These are phyloP conservation scores for Boletus fagicola DNA, from an alignment of 768 basidiomycete species.

Conservation along the genomic window DNA sequence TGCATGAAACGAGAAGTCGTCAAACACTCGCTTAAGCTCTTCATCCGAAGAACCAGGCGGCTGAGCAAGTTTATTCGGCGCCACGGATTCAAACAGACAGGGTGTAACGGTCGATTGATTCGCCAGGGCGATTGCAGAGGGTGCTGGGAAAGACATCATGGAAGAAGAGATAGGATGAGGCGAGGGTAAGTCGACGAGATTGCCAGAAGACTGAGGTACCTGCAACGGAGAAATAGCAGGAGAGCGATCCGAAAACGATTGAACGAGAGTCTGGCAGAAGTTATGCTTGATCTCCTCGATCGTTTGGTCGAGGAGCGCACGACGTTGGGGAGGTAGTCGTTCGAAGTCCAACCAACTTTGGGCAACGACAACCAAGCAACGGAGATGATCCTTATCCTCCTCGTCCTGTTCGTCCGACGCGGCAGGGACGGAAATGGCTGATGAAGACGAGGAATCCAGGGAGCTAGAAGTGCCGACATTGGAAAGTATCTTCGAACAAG, in stretches of 20 bases:
- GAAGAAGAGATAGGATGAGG: background rate
- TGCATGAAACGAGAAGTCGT: constrained; percentile 8
- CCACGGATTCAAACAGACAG: background rate
- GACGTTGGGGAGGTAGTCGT: background rate
- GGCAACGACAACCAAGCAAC: background rate
- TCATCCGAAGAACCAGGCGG: constrained; percentile 9
- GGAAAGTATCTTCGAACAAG: background rate
- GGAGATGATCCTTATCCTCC: background rate
- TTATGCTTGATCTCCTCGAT: constrained; percentile 1
- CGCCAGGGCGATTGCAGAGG: background rate
- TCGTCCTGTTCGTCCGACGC: background rate
- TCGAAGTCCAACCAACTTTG: constrained; percentile 8
- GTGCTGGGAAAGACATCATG: background rate
- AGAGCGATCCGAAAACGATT: background rate
- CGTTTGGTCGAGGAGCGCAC: background rate
- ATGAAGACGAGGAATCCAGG: background rate
- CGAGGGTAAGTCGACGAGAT: background rate
- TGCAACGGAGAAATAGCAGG: background rate
- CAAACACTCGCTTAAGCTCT: constrained; percentile 4
- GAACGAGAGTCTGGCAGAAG: constrained; percentile 8
- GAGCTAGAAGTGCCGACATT: background rate
- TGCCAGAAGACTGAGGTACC: background rate
- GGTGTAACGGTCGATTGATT: background rate
- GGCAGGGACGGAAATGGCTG: background rate
- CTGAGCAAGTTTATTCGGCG: background rate